These are phyloP conservation scores for Zygosaccharomyces lentus DNA, from an alignment of 805 yeast genomes.

Conservation along the genomic window DNA sequence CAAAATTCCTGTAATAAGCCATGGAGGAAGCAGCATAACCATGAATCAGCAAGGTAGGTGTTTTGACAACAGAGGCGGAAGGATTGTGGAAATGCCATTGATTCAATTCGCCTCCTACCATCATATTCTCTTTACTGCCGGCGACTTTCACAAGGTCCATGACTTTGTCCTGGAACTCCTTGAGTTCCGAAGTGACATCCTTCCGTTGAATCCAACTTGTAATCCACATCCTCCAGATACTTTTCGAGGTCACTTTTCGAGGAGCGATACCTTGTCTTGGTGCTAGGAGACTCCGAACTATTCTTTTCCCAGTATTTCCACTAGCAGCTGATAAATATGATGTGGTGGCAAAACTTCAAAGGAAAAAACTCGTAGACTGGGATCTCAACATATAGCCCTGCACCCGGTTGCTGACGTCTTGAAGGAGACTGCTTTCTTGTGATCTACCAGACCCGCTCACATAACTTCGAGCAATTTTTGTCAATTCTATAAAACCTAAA, in stretches of 20 bases:
- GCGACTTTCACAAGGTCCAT: conserved; percentile 20
- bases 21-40: conserved; percentile 94
- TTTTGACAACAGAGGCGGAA: conserved; percentile 18
- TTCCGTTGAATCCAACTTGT: conserved; percentile 12
- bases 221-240: not conserved
- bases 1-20: conserved; percentile 69
- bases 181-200: conserved; percentile 13
- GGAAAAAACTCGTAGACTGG: not conserved
- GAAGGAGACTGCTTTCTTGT: not conserved
- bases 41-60: conserved; percentile 60
- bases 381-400: not conserved
- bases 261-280: not conserved
- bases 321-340: not conserved
- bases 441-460: not conserved
- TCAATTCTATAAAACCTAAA: not conserved
- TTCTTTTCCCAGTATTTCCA: not conserved
- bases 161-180: conserved; percentile 22
- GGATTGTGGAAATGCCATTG: conserved; percentile 34
- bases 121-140: conserved; percentile 17
- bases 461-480: not conserved
- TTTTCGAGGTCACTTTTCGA: not conserved
- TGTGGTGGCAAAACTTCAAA: not conserved
- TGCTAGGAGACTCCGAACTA: not conserved
- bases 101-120: conserved; percentile 26
- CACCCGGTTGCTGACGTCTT: not conserved